Evolutionary conservation across 2,329 filamentous ascomycete species (phyloP).

Genomic region (Chalaropsis ovoidea): DNA sequence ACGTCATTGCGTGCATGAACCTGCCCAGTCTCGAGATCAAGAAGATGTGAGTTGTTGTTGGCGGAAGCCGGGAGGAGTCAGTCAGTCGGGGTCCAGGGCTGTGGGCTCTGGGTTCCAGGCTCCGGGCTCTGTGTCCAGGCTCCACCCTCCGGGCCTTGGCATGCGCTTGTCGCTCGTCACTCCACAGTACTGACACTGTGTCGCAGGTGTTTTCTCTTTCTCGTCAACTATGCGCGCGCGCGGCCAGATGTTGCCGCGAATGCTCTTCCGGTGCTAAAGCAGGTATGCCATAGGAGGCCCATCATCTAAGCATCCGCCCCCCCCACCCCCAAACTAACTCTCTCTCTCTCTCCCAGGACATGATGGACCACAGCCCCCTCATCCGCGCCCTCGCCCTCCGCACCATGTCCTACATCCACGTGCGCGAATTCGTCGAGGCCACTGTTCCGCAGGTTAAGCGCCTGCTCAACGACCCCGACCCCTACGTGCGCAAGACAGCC

Average conservation of each 20-base stretch:
- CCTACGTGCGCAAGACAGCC: slow-evolving; percentile 94
- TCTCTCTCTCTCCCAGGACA: slow-evolving; percentile 51
- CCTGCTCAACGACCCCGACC: slow-evolving; percentile 75
- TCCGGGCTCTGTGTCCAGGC: too few relatives aligned
- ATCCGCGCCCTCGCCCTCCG: slow-evolving; percentile 84
- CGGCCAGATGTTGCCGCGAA: slow-evolving; percentile 91
- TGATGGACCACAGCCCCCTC: slow-evolving; percentile 85
- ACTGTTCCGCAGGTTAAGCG: slow-evolving; percentile 75
- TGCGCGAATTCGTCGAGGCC: slow-evolving; percentile 87
- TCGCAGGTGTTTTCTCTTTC: slow-evolving; percentile 84
- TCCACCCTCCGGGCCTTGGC: too few relatives aligned
- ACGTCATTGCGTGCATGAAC: slow-evolving; percentile 91
- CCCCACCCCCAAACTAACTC: neutral
- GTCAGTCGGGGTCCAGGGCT: too few relatives aligned
- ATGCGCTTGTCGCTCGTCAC: too few relatives aligned
- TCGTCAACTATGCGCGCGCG: slow-evolving; percentile 93
- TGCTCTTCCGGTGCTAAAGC: slow-evolving; percentile 75
- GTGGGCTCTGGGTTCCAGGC: too few relatives aligned
- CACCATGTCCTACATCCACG: slow-evolving; percentile 96
- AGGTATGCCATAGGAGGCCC: slow-evolving; percentile 29
- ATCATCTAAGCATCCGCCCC: neutral
- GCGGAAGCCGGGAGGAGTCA: too few relatives aligned
- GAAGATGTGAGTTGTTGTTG: slow-evolving; percentile 98
- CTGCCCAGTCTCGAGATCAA: slow-evolving; percentile 94
- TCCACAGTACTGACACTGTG: neutral